These are phyloP conservation scores for Stagonosporopsis chrysanthemi DNA, from an alignment of 2,329 filamentous ascomycete genomes.

Conservation along the genomic window DNA sequence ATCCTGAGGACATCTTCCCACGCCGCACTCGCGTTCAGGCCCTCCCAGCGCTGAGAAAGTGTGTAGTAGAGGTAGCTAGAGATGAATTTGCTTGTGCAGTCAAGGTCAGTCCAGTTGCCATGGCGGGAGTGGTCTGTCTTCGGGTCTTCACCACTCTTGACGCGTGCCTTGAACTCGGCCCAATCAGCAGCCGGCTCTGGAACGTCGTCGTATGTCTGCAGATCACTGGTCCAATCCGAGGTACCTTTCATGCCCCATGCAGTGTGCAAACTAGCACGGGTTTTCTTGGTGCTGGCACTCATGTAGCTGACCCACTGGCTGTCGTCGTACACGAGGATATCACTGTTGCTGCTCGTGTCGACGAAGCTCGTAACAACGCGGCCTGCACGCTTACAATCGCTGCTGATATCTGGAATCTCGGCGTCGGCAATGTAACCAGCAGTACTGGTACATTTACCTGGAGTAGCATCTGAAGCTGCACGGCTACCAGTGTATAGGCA, in stretches of 20 bases:
- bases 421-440: constrained; percentile 52
- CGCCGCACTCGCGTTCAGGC: background rate
- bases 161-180: background rate
- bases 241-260: constrained; percentile 41
- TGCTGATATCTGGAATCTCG: constrained; percentile 50
- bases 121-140: background rate
- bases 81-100: background rate
- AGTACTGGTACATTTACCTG: constrained; percentile 50
- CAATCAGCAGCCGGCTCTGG: background rate
- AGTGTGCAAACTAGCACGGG: constrained; percentile 24
- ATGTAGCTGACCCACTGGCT: constrained; percentile 30
- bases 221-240: constrained; percentile 50
- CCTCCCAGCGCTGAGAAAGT: background rate
- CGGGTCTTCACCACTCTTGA: background rate
- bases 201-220: constrained; percentile 4
- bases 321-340: constrained; percentile 3
- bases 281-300: constrained; percentile 28
- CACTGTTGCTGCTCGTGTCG: constrained; percentile 1
- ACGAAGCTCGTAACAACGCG: background rate
- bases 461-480: constrained; percentile 35
- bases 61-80: background rate
- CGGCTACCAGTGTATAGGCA: constrained; percentile 48
- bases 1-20: background rate
- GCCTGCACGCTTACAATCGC: background rate
- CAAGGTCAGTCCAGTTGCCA: background rate